A percentile compares a stretch with the other conserved stretches of the same genome.
Evolutionary conservation across 352 stramenopile genomes (phyloP).

Genomic region (Peronospora destructor): DNA sequence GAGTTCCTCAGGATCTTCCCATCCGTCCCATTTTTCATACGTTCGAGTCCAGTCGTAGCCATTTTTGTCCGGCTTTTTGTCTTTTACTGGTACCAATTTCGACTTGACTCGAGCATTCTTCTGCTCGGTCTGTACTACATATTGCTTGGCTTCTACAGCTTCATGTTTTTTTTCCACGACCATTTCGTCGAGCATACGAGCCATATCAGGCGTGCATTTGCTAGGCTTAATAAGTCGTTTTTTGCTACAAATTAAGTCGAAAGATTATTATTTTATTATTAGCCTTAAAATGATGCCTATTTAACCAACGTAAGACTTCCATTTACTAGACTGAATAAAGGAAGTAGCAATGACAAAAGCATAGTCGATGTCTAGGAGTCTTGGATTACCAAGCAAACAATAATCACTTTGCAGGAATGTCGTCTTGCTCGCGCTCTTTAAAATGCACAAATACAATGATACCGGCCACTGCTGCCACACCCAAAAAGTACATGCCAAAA

Average conservation of each 20-base stretch:
- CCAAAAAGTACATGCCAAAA: conserved; percentile 49
- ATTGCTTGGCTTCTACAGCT: conserved; percentile 27
- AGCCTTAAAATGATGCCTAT: too few species aligned
- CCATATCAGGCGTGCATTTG: conserved; percentile 57
- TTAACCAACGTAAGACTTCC: too few species aligned
- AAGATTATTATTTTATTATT: too few species aligned
- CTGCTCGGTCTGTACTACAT: conserved; percentile 31
- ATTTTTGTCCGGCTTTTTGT: conserved; percentile 15
- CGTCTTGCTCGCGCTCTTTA: conserved; percentile 45
- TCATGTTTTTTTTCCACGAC: conserved; percentile 52
- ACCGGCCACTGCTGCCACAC: conserved; percentile 37
- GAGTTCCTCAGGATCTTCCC: conserved; percentile 75
- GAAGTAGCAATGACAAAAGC: too few species aligned
- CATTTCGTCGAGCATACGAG: conserved; percentile 61
- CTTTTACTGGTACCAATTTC: conserved; percentile 25
- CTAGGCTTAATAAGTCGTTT: conserved; percentile 40
- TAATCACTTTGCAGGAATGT: conserved; percentile 2
- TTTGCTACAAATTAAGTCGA: too few species aligned
- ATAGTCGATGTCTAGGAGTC: too few species aligned
- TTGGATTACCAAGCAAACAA: too few species aligned
- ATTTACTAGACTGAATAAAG: too few species aligned
- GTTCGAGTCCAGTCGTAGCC: conserved; percentile 70
- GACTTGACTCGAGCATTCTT: conserved; percentile 38
- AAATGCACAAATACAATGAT: conserved; percentile 53
- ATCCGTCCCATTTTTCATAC: conserved; percentile 78